phyloP scores from a whole-genome alignment of 768 basidiomycete genomes.

The Hericium coralloides region DNA sequence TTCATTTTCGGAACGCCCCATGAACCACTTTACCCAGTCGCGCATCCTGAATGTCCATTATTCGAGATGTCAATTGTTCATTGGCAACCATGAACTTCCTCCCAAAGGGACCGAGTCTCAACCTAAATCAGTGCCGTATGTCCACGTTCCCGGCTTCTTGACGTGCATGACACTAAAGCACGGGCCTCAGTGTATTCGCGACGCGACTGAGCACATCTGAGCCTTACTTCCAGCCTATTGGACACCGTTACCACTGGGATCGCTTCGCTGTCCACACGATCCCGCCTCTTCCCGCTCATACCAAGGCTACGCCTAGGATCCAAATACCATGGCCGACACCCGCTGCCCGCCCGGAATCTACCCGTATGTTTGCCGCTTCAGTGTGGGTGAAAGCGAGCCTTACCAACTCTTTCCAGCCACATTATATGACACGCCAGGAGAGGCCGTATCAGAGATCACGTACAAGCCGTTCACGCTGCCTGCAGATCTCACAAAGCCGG shows the following conservation, averaged over 20 bases:
- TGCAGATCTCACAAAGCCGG: slow-evolving; percentile 16
- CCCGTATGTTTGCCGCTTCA: too few species aligned
- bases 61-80: slow-evolving; percentile 69
- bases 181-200: slow-evolving; percentile 58
- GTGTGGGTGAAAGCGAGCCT: background rate
- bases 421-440: slow-evolving; percentile 55
- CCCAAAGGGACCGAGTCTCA: slow-evolving; percentile 21
- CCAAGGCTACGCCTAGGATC: slow-evolving; percentile 20
- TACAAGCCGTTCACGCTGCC: slow-evolving; percentile 56
- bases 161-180: background rate
- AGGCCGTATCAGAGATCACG: slow-evolving; percentile 58
- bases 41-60: slow-evolving; percentile 37
- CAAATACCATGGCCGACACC: slow-evolving; percentile 63
- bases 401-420: slow-evolving; percentile 30
- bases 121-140: slow-evolving; percentile 21
- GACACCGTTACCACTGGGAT: slow-evolving; percentile 60
- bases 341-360: too few species aligned
- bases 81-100: slow-evolving; percentile 58
- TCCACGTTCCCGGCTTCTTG: background rate
- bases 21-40: background rate
- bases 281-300: slow-evolving; percentile 41
- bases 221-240: slow-evolving; percentile 48
- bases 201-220: slow-evolving; percentile 54
- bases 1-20: too few species aligned
- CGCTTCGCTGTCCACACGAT: slow-evolving; percentile 60